These are phyloP conservation scores for Psophocarpus tetragonolobus DNA, from an alignment of 306 rosid species.

Conservation along the genomic window DNA sequence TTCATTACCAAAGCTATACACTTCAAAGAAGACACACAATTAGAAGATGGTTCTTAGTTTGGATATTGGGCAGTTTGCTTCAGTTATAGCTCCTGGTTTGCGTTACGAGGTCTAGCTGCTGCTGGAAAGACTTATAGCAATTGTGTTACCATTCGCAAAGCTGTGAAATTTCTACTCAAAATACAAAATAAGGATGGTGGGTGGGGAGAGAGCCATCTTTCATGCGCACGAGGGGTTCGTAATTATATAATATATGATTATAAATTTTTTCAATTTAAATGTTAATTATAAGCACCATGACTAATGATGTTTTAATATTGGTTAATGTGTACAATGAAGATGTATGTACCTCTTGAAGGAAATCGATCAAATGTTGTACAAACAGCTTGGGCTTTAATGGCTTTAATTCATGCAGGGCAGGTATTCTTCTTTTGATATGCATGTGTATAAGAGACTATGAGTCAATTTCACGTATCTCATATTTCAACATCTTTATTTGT, in stretches of 20 bases:
- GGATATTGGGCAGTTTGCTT: conserved; percentile 62
- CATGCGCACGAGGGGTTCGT: conserved; percentile 45
- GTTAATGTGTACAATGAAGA: background rate
- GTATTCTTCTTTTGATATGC: background rate
- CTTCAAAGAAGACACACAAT: conserved; percentile 37
- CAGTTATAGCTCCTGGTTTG: conserved; percentile 53
- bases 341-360: conserved; percentile 20
- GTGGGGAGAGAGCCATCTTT: conserved; percentile 67
- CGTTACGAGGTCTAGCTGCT: conserved; percentile 48
- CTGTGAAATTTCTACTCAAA: conserved; percentile 42
- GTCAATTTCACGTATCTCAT: background rate
- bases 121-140: conserved; percentile 49
- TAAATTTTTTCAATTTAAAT: background rate
- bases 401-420: conserved; percentile 6
- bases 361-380: background rate
- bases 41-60: conserved; percentile 39
- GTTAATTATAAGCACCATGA: background rate
- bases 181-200: conserved; percentile 56
- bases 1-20: conserved; percentile 26
- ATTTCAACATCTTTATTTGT: background rate
- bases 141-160: conserved; percentile 44
- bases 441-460: background rate
- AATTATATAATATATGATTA: background rate
- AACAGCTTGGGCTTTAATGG: conserved; percentile 28
- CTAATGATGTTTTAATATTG: background rate